Conservation (phyloP, 345 rosid genomes). For the Eucalyptus fibrosa region DNA sequence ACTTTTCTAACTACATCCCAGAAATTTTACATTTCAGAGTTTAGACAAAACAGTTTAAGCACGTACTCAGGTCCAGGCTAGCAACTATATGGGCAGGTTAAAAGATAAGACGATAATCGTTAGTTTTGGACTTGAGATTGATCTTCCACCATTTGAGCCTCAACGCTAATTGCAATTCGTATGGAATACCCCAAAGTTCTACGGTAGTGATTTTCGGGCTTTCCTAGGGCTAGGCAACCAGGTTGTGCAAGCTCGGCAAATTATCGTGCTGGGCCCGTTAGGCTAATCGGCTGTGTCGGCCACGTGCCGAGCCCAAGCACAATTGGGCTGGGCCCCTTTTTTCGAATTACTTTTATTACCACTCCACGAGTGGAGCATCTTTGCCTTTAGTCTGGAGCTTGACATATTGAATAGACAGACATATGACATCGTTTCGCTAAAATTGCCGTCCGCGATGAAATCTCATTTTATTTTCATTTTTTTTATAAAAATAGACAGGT, state of each 20-base stretch:
- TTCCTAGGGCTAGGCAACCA: background rate
- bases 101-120: background rate
- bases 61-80: too few species aligned
- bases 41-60: too few species aligned
- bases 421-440: background rate
- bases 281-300: background rate
- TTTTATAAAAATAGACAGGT: background rate
- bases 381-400: background rate
- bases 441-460: background rate
- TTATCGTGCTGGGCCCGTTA: background rate
- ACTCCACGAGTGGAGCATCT: background rate
- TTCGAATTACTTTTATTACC: background rate
- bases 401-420: background rate
- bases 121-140: background rate
- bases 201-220: background rate
- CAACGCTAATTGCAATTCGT: background rate
- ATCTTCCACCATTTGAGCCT: background rate
- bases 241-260: background rate
- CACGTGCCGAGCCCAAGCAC: background rate
- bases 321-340: background rate
- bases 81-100: background rate
- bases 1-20: accelerated
- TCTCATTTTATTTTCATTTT: background rate
- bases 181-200: background rate
- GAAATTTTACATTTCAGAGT: too few species aligned